These are phyloP conservation scores for Trypethelium eluteriae DNA, from an alignment of 495 filamentous ascomycete species.

Conservation along the genomic window DNA sequence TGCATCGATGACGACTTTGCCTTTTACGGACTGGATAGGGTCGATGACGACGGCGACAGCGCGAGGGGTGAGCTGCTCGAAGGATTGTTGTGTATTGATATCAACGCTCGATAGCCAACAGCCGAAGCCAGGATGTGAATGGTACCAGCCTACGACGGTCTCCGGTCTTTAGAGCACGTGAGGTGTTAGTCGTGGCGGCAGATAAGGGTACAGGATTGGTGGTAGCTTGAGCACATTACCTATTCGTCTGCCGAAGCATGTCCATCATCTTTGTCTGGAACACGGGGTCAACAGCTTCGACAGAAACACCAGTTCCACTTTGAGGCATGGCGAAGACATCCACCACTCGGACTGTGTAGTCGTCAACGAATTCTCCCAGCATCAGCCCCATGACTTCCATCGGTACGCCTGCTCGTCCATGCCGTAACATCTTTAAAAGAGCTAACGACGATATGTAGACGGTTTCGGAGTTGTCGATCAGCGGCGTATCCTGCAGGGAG, in stretches of 20 bases:
- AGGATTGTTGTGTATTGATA: conserved; percentile 99
- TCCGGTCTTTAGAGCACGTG: conserved; percentile 59
- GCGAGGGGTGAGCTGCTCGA: conserved; percentile 92
- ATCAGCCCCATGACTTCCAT: conserved; percentile 99
- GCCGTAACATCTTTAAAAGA: conserved; percentile 94
- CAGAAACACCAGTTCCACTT: conserved; percentile 94
- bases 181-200: conserved; percentile 12
- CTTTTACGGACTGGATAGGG: conserved; percentile 97
- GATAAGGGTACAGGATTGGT: conserved; percentile 11
- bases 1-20: conserved; percentile 97
- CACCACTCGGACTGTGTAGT: conserved; percentile 94
- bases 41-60: conserved; percentile 97
- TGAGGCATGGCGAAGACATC: conserved; percentile 99
- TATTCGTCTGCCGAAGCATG: conserved; percentile 92
- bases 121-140: conserved; percentile 97
- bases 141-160: conserved; percentile 98
- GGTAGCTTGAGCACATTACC: conserved; percentile 44
- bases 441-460: conserved; percentile 98
- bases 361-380: conserved; percentile 97
- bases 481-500: conserved; percentile 64
- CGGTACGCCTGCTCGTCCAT: conserved; percentile 92
- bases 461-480: conserved; percentile 98
- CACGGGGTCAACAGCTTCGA: conserved; percentile 95
- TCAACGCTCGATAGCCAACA: conserved; percentile 98
- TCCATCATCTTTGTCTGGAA: conserved; percentile 99